Percentiles rank a stretch among this genome's conserved stretches.
These are phyloP conservation scores for Marasmius tenuissimus DNA, from an alignment of 1,284 basidiomycete species.

Conservation along the genomic window DNA sequence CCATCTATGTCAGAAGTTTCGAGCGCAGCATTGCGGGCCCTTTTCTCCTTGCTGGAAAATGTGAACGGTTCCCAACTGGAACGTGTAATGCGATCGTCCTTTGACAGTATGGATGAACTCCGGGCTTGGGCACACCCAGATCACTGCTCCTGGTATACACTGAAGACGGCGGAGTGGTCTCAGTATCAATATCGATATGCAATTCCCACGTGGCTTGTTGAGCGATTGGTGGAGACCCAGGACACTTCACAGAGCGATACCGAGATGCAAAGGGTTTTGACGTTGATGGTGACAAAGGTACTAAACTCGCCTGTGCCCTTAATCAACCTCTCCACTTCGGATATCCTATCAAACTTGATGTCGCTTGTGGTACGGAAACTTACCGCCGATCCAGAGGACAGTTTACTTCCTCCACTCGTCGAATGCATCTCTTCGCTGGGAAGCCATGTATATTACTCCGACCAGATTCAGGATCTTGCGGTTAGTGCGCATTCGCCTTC, in stretches of 20 bases:
- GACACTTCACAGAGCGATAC: constrained; percentile 51
- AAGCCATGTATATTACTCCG: constrained; percentile 92
- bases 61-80: constrained; percentile 79
- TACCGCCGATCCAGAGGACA: constrained; percentile 64
- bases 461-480: constrained; percentile 93
- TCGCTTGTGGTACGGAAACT: constrained; percentile 75
- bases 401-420: constrained; percentile 71
- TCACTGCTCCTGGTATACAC: constrained; percentile 83
- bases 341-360: constrained; percentile 80
- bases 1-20: constrained; percentile 77
- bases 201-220: constrained; percentile 84
- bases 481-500: constrained; percentile 29
- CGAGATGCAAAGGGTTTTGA: constrained; percentile 67
- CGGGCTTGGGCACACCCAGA: constrained; percentile 73
- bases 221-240: constrained; percentile 72
- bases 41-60: constrained; percentile 76
- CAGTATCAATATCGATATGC: constrained; percentile 92
- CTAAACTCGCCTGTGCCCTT: constrained; percentile 83
- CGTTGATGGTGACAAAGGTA: constrained; percentile 82
- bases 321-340: constrained; percentile 89
- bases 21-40: constrained; percentile 69
- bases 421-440: constrained; percentile 84
- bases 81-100: constrained; percentile 68
- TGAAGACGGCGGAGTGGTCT: constrained; percentile 79
- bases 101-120: constrained; percentile 64